These are phyloP conservation scores for Conticribra guillardii DNA, from an alignment of 108 stramenopile genomes.

Conservation along the genomic window DNA sequence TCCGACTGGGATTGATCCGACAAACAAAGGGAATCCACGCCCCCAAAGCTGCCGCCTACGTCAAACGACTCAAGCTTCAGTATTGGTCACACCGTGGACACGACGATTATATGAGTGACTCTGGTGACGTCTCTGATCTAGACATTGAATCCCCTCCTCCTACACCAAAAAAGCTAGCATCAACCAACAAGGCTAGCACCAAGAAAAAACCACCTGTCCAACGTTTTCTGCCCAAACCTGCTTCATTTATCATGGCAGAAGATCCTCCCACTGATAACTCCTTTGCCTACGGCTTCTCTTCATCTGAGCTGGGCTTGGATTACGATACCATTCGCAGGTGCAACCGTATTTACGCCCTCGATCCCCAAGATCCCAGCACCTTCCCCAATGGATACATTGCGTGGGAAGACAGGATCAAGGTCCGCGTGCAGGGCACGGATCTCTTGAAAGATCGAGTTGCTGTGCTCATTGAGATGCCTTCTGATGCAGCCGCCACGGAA, in stretches of 20 bases:
- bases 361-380: conserved; percentile 4
- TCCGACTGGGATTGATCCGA: neutral
- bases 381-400: conserved; percentile 7
- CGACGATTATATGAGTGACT: conserved; percentile 2
- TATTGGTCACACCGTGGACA: neutral
- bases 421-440: neutral
- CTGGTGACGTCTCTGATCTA: neutral
- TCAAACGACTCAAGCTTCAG: neutral
- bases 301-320: neutral
- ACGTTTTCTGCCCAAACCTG: conserved; percentile 3
- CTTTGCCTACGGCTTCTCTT: neutral
- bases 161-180: conserved; percentile 5
- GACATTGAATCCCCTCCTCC: conserved; percentile 8
- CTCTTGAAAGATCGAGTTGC: conserved; percentile 3
- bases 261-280: neutral
- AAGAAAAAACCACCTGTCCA: neutral
- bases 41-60: conserved; percentile 4
- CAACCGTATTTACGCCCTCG: neutral
- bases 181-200: conserved; percentile 2
- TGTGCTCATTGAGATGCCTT: neutral
- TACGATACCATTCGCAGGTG: neutral
- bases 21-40: neutral
- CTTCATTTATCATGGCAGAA: conserved; percentile 6
- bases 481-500: neutral
- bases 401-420: conserved; percentile 2